phyloP scores from a whole-genome alignment of 805 yeast genomes.

The Candida chilensis region DNA sequence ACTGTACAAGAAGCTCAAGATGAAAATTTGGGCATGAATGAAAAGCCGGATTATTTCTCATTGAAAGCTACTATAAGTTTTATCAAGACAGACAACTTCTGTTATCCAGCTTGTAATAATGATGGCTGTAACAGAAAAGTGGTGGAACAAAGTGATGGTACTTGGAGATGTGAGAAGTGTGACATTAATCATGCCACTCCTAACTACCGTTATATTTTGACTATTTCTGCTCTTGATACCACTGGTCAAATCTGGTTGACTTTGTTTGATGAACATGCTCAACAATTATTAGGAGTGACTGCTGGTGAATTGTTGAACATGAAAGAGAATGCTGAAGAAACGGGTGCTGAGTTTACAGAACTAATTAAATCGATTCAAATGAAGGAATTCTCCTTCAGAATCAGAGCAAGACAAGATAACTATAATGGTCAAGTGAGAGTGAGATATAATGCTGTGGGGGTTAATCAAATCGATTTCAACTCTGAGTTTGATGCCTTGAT shows the following conservation, averaged over 20 bases:
- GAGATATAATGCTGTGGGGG: slow-evolving; percentile 57
- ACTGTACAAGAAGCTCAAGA: slow-evolving; percentile 57
- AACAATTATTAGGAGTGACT: slow-evolving; percentile 49
- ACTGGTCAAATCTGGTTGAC: slow-evolving; percentile 84
- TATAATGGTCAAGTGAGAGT: slow-evolving; percentile 74
- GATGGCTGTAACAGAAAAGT: slow-evolving; percentile 82
- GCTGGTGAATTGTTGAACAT: slow-evolving; percentile 54
- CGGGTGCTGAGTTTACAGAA: slow-evolving; percentile 26
- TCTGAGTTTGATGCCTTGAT: slow-evolving; percentile 55
- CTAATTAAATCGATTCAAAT: slow-evolving; percentile 42
- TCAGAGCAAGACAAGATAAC: slow-evolving; percentile 76
- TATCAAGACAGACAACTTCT: slow-evolving; percentile 65
- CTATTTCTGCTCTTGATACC: slow-evolving; percentile 68
- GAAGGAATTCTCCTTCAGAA: slow-evolving; percentile 64
- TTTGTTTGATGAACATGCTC: slow-evolving; percentile 80
- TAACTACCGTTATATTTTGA: slow-evolving; percentile 68
- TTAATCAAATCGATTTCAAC: slow-evolving; percentile 43
- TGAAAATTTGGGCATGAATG: slow-evolving; percentile 63
- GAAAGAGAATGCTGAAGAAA: slow-evolving; percentile 33
- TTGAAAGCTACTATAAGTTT: slow-evolving; percentile 68
- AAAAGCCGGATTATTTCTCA: slow-evolving; percentile 71
- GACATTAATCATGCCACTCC: slow-evolving; percentile 63
- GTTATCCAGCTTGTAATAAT: slow-evolving; percentile 82
- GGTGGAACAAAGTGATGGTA: slow-evolving; percentile 58
- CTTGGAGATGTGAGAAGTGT: slow-evolving; percentile 94